A percentile compares a stretch with the other conserved stretches of the same genome.
These are phyloP conservation scores for Scedosporium minutisporum DNA, from an alignment of 2,329 filamentous ascomycete species.

Conservation along the genomic window DNA sequence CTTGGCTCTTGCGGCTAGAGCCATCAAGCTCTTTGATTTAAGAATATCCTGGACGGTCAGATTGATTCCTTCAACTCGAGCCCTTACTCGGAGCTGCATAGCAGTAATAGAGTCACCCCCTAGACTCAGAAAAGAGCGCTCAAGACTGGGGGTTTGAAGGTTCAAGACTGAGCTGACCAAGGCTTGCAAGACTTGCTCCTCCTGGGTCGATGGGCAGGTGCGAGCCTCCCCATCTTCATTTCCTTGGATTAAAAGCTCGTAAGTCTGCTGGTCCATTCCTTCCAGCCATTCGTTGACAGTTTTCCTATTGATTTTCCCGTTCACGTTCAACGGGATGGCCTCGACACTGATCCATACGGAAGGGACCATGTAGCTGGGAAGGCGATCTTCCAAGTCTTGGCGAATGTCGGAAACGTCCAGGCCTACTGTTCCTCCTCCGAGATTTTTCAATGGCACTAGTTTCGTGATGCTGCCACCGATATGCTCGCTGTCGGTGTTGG, in stretches of 20 bases:
- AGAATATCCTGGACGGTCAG: constrained; percentile 11
- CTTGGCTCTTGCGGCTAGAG: neutral
- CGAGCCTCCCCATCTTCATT: too few species aligned
- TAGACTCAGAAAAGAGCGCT: neutral
- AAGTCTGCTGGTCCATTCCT: neutral
- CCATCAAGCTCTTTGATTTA: neutral
- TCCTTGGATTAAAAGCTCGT: neutral
- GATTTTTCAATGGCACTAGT: neutral
- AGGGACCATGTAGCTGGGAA: constrained; percentile 9
- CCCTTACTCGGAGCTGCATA: constrained; percentile 7
- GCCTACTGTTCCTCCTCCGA: neutral
- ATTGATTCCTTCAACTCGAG: constrained; percentile 7
- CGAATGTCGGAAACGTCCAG: neutral
- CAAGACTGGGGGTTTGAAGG: neutral
- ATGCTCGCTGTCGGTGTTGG: too few species aligned
- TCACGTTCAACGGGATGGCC: constrained; percentile 6
- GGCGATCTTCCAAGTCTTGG: neutral
- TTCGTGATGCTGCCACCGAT: neutral
- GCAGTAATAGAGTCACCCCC: constrained; percentile 8
- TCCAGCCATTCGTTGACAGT: constrained; percentile 1
- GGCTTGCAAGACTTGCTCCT: too few species aligned
- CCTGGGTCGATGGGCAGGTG: too few species aligned
- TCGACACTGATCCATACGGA: neutral
- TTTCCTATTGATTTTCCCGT: constrained; percentile 8
- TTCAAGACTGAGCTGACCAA: constrained; percentile 1